Base-by-base conservation (phyloP, 371 early-diverging fungal species). In the Entomophthora muscae region DNA sequence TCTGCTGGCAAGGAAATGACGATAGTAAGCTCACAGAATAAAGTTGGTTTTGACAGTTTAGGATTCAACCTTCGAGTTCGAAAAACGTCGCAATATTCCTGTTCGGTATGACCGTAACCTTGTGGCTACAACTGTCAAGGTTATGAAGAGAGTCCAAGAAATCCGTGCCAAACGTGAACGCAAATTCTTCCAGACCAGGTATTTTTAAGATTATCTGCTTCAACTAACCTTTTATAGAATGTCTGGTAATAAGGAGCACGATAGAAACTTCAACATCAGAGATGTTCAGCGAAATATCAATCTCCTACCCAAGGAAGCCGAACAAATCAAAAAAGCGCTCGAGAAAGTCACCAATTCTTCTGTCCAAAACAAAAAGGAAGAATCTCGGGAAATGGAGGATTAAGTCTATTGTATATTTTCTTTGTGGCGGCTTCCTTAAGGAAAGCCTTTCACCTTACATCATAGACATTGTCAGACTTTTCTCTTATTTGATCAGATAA, bases 1-100 rank as follows among this genome's bases (percentile, higher is more conserved):
- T 85, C 96, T 24, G 84, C 88, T 23, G 95, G 98, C 71, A 98
- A 98, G 79, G 98, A 98, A 79, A 91, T 98, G 95, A 84, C 89
- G n/a, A 89, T 96, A 65, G 90, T 89, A 82, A 70, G 81, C 80
- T n/a, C 23, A 53, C n/a, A 33, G 30, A 22, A 42, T 32, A 22
- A 52, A n/a, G 24, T 26, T 27, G 52, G 28, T 23, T 1, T 53
- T 3, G n/a, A 12, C 7, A 51, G 51, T 28, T 22, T 75, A 86
- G 87, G 97, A 97, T 76, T 80, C 90, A 31, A 91, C 97, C 32
- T 88, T 95, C 70, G 92, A 93, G 69, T 95, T 99, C 75, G 99
- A 98, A 77, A 95, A 94, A 76, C 87, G 98, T 67, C 84, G 95
- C 69, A 92, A 98, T 76, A 86, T 94, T 57, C 98, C 98, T 55